phyloP scores from a whole-genome alignment of 306 rosid species.

The Vachellia collinsii region DNA sequence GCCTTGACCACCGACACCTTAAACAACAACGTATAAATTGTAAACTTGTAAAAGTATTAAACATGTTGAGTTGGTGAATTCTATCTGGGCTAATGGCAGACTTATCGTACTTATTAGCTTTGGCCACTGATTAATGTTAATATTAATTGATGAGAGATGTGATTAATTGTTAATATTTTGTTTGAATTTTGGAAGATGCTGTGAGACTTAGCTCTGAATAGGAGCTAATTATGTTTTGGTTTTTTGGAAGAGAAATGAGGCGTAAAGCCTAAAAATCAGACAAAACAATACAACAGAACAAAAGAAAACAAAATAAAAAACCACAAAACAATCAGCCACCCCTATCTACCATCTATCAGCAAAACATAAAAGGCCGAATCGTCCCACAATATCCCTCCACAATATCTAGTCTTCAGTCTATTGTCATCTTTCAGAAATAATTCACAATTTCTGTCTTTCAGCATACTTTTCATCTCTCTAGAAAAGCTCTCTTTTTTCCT shows the following conservation, averaged over 20 bases:
- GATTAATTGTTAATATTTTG: neutral
- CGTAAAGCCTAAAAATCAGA: neutral
- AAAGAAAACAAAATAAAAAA: neutral
- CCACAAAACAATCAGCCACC: neutral
- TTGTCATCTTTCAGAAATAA: neutral
- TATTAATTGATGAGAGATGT: neutral
- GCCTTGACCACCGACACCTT: neutral
- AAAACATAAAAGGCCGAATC: neutral
- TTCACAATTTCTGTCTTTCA: neutral
- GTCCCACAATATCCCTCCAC: neutral
- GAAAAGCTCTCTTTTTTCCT: neutral
- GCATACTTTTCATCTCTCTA: neutral
- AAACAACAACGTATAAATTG: neutral
- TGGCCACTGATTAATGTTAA: neutral
- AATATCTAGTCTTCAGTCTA: neutral
- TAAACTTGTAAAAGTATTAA: neutral
- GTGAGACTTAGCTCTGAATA: neutral
- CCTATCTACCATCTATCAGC: neutral
- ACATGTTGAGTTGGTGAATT: slow-evolving; percentile 13
- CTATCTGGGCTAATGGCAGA: neutral
- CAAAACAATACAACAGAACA: neutral
- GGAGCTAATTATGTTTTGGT: neutral
- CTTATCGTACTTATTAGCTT: neutral
- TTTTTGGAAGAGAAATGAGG: neutral
- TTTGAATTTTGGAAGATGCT: neutral